Evolutionary conservation across 345 rosid species (phyloP), one percentile per base, ranked within the genome.

Genomic region (Brassica nigra): DNA sequence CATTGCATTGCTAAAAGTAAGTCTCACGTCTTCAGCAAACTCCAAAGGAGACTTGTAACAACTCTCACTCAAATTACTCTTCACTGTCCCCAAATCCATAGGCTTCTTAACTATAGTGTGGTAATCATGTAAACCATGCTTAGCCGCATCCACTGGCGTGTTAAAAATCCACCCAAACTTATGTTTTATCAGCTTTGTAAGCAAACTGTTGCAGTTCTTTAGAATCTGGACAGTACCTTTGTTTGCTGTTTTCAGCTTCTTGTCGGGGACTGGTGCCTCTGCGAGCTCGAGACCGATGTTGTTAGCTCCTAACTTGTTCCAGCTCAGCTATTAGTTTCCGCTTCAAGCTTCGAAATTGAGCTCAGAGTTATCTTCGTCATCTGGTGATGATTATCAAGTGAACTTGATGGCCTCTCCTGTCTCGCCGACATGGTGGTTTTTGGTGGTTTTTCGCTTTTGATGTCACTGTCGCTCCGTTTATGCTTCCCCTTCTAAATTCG

Each of bases 31-130:
- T 63, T 90, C 90, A 2, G 92, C 94, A 83, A 95, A 92, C 66
- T 88, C 91, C 86, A 68, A 77, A 0, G 97, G 88, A 0, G 92
- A 87, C 82, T 89, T 86, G 64, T 92, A 95, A 89, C 70, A 81
- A 42, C 84, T 89, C 78, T 88, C 87, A 65, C 79, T 84, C 88
- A 91, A 78, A 84, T 84, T 89, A 77, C 62, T 83, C 84, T 87
- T 89, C 78, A 95, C 91, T 0, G 97, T 89, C 9, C 97, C 97
- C 83, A 95, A 86, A 90, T 95, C 97, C 99, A 95, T 92, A 0
- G 97, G 99, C 66, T 87, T 89, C 85, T 87, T 88, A 69, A 94
- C 77, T 42, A 92, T 91, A 4, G 77, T 84, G 68, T 83, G 84
- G 75, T 94, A 94, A 83, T 92, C 97, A 70, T 83, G 91, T 81